A percentile compares a stretch with the other conserved stretches of the same genome.
These are phyloP conservation scores for Apiotrichum siamense DNA, from an alignment of 1,284 basidiomycete species.

Conservation along the genomic window DNA sequence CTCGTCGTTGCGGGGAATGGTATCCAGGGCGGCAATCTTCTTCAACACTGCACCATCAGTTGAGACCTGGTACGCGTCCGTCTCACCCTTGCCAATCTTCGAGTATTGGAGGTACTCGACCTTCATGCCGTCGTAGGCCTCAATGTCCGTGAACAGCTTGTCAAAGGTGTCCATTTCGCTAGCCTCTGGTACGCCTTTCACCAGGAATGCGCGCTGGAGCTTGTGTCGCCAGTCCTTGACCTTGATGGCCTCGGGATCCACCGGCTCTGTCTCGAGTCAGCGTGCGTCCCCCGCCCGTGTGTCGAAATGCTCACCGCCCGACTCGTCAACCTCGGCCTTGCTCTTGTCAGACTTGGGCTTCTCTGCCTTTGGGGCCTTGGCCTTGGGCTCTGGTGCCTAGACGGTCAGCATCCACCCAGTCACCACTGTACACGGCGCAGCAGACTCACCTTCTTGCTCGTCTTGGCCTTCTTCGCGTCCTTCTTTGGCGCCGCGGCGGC, in stretches of 20 bases:
- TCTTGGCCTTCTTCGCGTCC: constrained; percentile 55
- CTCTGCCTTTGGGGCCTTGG: constrained; percentile 8
- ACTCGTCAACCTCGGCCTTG: constrained; percentile 24
- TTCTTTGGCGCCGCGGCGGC: constrained; percentile 50
- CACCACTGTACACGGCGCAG: background rate
- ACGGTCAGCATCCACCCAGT: background rate
- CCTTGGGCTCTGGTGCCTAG: background rate
- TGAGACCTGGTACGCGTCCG: too few species aligned
- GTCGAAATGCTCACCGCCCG: constrained; percentile 38
- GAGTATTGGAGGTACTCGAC: constrained; percentile 84
- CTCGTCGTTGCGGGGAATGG: constrained; percentile 74
- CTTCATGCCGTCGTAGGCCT: constrained; percentile 74
- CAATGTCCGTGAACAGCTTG: constrained; percentile 72
- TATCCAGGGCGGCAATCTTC: constrained; percentile 68
- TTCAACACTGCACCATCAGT: constrained; percentile 66
- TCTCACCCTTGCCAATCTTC: constrained; percentile 80
- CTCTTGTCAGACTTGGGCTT: constrained; percentile 48
- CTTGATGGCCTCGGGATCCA: constrained; percentile 62
- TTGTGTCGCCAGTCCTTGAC: constrained; percentile 85
- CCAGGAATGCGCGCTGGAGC: constrained; percentile 80
- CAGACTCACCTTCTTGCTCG: constrained; percentile 29
- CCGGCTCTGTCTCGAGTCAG: background rate
- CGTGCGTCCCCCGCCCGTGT: too few species aligned
- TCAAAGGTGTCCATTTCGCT: constrained; percentile 76
- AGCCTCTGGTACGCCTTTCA: constrained; percentile 47